Evolutionary conservation across 208 protist species (phyloP), one percentile per base, ranked within the genome.

Genomic region (Acanthamoeba triangularis): DNA sequence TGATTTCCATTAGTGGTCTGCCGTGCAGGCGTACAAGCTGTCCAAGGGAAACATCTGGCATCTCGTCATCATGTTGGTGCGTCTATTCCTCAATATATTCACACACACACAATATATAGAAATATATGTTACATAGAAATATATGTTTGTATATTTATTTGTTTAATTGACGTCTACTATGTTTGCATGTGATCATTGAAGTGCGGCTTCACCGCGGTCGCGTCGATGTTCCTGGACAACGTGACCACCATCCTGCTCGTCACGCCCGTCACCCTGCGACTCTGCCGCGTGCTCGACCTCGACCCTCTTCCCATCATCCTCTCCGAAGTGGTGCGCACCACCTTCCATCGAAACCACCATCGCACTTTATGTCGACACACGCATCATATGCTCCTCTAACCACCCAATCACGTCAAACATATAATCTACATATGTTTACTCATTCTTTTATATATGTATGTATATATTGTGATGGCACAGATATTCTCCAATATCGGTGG

Each of bases 231-330:
- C 35, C 74, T 98, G 14, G 98, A 98, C 96, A 98, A 98, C 95
- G 97, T 98, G 49, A 98, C 98, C 13, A 96, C 94, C 41, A 97
- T 98, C n/a, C 94, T 98, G 63, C 96, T 98, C 8, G 82, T 98
- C 5, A 52, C 90, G 11, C 98, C 98, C 14, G 97, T 98, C 16
- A 98, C 97, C 13, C 90, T 98, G 82, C 82, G 95, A 20, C 95
- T 98, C 14, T 96, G 96, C 90, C 78, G 82, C 14, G 69, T 97
- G 35, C 18, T 98, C 16, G 52, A 97, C 72, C 30, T 98, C 30
- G 91, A 97, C 49, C 98, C 98, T 6, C 23, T 96, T 25, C 97
- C 96, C 13, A 54, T 98, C 47, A 44, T 98, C 47, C 47, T 98
- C 23, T 33, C 95, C 35, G 90, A 96, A 61, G 97, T 97, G 47